phyloP scores from a whole-genome alignment of 2,329 filamentous ascomycete genomes.

The Sordariomycetes sp. region DNA sequence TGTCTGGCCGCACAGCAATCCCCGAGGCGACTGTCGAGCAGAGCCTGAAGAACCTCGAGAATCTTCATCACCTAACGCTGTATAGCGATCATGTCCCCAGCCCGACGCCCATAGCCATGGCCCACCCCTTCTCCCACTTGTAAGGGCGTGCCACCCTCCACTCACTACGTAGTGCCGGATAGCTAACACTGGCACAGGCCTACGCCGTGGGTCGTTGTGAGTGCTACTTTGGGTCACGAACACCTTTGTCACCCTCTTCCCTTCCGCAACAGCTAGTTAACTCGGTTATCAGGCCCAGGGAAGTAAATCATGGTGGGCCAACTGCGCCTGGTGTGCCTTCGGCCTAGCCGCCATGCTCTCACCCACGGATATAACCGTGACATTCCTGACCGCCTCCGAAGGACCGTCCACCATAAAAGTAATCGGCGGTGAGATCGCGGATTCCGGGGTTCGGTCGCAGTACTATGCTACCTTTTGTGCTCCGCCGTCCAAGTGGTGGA shows the following conservation, averaged over 20 bases:
- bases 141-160: neutral
- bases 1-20: too few species aligned
- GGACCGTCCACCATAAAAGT: neutral
- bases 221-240: neutral
- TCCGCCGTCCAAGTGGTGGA: neutral
- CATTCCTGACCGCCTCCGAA: too few species aligned
- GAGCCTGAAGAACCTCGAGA: neutral
- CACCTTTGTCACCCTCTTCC: too few species aligned
- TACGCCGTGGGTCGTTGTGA: neutral
- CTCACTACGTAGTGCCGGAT: too few species aligned
- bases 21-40: too few species aligned
- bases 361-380: too few species aligned
- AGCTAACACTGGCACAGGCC: neutral
- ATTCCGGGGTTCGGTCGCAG: neutral
- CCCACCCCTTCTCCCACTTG: neutral
- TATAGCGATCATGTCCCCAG: neutral
- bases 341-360: neutral
- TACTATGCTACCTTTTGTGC: neutral
- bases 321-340: neutral
- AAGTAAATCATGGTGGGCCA: neutral
- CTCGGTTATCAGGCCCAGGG: neutral
- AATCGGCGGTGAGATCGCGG: neutral
- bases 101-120: neutral
- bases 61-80: neutral
- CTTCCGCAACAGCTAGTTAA: too few species aligned